Conservation (phyloP, 352 stramenopile species). For the Nannochloropsis limnetica region DNA sequence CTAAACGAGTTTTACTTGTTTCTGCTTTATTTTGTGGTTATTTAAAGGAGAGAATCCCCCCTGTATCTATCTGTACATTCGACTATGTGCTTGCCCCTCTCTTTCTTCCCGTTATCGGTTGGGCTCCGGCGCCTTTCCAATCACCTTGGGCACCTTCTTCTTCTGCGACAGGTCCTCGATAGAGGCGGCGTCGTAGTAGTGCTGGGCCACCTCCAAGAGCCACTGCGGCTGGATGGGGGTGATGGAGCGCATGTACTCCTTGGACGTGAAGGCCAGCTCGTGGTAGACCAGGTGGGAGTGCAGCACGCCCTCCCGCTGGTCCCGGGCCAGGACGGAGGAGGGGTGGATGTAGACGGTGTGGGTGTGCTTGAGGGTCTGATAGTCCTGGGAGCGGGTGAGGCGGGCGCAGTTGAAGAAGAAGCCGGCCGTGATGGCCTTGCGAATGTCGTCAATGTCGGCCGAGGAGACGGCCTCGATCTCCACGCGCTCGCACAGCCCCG, state of each 20-base stretch:
- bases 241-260: slow-evolving; percentile 92
- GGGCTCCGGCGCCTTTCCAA: slow-evolving; percentile 47
- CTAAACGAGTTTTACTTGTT: too few species aligned
- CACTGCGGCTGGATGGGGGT: slow-evolving; percentile 92
- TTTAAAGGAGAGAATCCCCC: neutral
- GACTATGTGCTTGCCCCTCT: neutral
- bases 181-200: slow-evolving; percentile 98
- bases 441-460: slow-evolving; percentile 78
- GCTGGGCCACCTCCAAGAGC: slow-evolving; percentile 95
- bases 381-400: slow-evolving; percentile 84
- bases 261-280: slow-evolving; percentile 96
- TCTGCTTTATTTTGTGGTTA: neutral
- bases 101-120: neutral
- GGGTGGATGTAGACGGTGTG: slow-evolving; percentile 97
- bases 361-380: slow-evolving; percentile 95
- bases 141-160: slow-evolving; percentile 84
- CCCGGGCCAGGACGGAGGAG: slow-evolving; percentile 77
- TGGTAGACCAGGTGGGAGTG: slow-evolving; percentile 79
- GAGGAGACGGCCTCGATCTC: slow-evolving; percentile 51
- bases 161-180: slow-evolving; percentile 86
- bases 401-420: slow-evolving; percentile 99
- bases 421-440: slow-evolving; percentile 81
- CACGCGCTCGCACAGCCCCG: slow-evolving; percentile 95
- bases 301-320: slow-evolving; percentile 22
- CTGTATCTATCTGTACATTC: neutral